Base-by-base conservation (phyloP, 192 early-diverging fungal genomes). In the Ambispora gerdemannii region DNA sequence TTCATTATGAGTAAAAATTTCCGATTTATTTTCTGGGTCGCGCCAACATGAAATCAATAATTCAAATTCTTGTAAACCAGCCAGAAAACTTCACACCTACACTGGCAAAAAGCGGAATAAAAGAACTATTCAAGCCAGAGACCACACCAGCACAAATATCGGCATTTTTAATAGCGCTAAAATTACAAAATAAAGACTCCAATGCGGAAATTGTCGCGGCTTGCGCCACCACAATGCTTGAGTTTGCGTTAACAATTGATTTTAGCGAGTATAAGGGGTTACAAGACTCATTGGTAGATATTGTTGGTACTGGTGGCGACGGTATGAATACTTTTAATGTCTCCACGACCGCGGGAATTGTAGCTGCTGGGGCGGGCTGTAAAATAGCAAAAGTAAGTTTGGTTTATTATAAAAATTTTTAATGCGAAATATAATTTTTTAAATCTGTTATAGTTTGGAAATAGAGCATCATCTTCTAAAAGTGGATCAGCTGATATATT, bases 291-390 rank as follows among this genome's bases (percentile, higher is more conserved):
- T 72, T 93, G 6, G 88, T 89, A 2, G 95, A 98, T 72, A 95
- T 97, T 77, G 95, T 98, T 2, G 97, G 97, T 3, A 98, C 97
- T 0, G 97, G 97, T n/a, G 97, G 97, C 8, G 97, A 98, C 81
- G 95, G 95, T 17, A 92, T 94, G 74, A 86, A 97, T 77, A 98
- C 97, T 20, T 98, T 96, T 75, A 98, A 98, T 74, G 95, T 97
- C 15, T 92, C 90, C 1, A 98, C 97, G 0, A 93, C 97, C 0
- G 85, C 93, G 13, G 87, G 92, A 34, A 87, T 98, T 36, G 91
- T 98, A 0, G 91, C 91, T 13, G 97, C 95, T 1, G 95, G 95
- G 24, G 93, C 95, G 3, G 95, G 95, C 19, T 83, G 86, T 63
- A 83, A 82, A 69, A 88, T 98, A 55, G 93, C 94, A 63, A 98